A percentile compares a stretch with the other conserved stretches of the same genome.
These are phyloP conservation scores for Fusarium aywerte DNA, from an alignment of 2,329 filamentous ascomycete genomes.

Conservation along the genomic window DNA sequence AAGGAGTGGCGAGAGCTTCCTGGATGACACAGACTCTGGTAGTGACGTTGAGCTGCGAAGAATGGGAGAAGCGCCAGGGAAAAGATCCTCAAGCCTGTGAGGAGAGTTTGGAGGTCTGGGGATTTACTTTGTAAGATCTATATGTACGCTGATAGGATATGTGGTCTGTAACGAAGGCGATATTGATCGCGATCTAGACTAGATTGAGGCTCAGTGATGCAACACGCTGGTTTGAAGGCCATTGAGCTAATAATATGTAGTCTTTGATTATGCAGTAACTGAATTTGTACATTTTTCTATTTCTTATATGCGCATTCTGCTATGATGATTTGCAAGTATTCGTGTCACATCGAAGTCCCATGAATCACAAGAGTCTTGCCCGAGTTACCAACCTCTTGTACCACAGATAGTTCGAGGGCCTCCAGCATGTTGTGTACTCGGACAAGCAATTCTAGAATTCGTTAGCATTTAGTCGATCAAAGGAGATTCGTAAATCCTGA, in stretches of 20 bases:
- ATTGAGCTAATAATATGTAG: background rate
- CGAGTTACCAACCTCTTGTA: conserved; percentile 67
- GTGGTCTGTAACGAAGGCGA: conserved; percentile 12
- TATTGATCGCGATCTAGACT: conserved; percentile 2
- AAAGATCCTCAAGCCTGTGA: conserved; percentile 43
- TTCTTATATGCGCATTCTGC: too few species aligned
- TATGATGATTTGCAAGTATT: too few species aligned
- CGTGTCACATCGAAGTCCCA: conserved; percentile 46
- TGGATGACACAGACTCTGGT: conserved; percentile 48
- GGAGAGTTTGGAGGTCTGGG: background rate
- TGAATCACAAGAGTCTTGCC: conserved; percentile 76
- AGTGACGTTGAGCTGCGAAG: conserved; percentile 51
- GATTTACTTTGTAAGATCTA: conserved; percentile 9
- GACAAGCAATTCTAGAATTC: conserved; percentile 70
- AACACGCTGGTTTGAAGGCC: background rate
- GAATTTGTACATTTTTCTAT: background rate
- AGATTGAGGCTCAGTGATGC: background rate
- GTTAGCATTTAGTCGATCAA: background rate
- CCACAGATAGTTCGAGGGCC: conserved; percentile 71
- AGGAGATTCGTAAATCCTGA: too few species aligned
- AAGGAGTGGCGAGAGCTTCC: conserved; percentile 40
- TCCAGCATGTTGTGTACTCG: conserved; percentile 71
- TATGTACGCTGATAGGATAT: conserved; percentile 23
- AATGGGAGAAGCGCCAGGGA: conserved; percentile 43
- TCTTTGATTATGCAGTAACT: background rate